phyloP scores from a whole-genome alignment of 352 stramenopile species.

The Peronospora tabacina region DNA sequence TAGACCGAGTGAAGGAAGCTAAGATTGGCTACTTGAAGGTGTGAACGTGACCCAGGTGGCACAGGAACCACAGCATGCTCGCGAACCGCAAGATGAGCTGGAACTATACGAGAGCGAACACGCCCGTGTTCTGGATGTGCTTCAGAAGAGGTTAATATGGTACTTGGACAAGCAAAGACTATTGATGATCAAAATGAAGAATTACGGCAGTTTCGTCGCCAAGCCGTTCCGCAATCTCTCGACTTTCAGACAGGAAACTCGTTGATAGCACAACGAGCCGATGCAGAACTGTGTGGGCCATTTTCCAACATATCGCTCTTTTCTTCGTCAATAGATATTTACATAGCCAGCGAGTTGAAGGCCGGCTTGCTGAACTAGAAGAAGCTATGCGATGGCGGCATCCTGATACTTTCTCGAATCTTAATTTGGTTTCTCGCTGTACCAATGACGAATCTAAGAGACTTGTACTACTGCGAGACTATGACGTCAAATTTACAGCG shows the following conservation, averaged over 20 bases:
- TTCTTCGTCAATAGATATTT: slow-evolving; percentile 48
- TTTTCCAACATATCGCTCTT: slow-evolving; percentile 18
- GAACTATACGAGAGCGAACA: slow-evolving; percentile 42
- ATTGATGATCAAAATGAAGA: slow-evolving; percentile 75
- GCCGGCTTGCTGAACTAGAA: slow-evolving; percentile 57
- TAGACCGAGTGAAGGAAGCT: slow-evolving; percentile 73
- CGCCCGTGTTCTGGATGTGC: slow-evolving; percentile 30
- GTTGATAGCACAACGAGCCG: slow-evolving; percentile 13
- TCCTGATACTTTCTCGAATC: slow-evolving; percentile 68
- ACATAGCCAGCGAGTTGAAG: slow-evolving; percentile 70
- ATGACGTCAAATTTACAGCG: slow-evolving; percentile 33
- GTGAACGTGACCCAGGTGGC: slow-evolving; percentile 55
- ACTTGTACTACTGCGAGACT: slow-evolving; percentile 27
- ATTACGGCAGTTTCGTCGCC: slow-evolving; percentile 28
- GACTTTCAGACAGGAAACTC: slow-evolving; percentile 8
- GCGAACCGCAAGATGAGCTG: slow-evolving; percentile 39
- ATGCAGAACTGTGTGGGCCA: slow-evolving; percentile 2
- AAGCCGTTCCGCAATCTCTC: slow-evolving; percentile 6
- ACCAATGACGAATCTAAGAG: slow-evolving; percentile 58
- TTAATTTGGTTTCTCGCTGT: slow-evolving; percentile 65
- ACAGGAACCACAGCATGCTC: slow-evolving; percentile 41
- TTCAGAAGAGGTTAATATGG: slow-evolving; percentile 83
- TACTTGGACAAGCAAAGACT: slow-evolving; percentile 78
- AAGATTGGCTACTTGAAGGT: slow-evolving; percentile 66
- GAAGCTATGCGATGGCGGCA: slow-evolving; percentile 66